Evolutionary conservation across 768 basidiomycete genomes (phyloP).

Genomic region (Suillus alpinus): DNA sequence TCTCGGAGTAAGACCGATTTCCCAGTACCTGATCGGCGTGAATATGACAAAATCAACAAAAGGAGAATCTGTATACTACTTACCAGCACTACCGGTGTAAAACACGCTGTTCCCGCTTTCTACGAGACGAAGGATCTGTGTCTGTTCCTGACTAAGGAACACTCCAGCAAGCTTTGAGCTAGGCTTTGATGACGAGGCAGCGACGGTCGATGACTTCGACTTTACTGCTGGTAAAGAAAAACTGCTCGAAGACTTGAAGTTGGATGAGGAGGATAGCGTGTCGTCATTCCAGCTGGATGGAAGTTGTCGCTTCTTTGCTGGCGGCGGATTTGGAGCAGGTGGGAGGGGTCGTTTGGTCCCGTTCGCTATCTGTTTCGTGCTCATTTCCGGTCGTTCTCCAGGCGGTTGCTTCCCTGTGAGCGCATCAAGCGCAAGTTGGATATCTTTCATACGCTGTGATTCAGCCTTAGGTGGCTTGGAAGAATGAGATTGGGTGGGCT

Average conservation of each 20-base stretch:
- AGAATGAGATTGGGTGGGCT: constrained; percentile 8
- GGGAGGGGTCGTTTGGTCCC: constrained; percentile 34
- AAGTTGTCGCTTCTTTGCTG: constrained; percentile 55
- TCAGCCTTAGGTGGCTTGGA: constrained; percentile 16
- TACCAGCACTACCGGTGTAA: constrained; percentile 97
- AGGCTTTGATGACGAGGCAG: constrained; percentile 8
- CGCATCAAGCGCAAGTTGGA: constrained; percentile 53
- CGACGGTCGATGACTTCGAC: constrained; percentile 7
- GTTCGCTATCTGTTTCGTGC: constrained; percentile 18
- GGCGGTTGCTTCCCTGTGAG: constrained; percentile 31
- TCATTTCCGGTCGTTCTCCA: constrained; percentile 12
- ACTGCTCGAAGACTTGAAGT: constrained; percentile 23
- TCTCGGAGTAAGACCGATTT: constrained; percentile 94
- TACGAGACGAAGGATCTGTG: constrained; percentile 76
- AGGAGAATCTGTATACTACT: constrained; percentile 22
- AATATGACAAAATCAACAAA: constrained; percentile 15
- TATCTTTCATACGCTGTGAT: constrained; percentile 50
- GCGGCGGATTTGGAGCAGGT: constrained; percentile 19
- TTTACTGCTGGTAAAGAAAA: constrained; percentile 9
- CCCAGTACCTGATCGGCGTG: constrained; percentile 72
- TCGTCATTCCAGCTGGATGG: constrained; percentile 48
- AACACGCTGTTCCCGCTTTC: constrained; percentile 75
- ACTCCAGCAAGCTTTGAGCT: constrained; percentile 38
- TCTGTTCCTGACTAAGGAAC: constrained; percentile 83
- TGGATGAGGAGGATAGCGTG: constrained; percentile 35